Evolutionary conservation across 192 early-diverging fungal species (phyloP).

Genomic region (Kickxella alabastrina): DNA sequence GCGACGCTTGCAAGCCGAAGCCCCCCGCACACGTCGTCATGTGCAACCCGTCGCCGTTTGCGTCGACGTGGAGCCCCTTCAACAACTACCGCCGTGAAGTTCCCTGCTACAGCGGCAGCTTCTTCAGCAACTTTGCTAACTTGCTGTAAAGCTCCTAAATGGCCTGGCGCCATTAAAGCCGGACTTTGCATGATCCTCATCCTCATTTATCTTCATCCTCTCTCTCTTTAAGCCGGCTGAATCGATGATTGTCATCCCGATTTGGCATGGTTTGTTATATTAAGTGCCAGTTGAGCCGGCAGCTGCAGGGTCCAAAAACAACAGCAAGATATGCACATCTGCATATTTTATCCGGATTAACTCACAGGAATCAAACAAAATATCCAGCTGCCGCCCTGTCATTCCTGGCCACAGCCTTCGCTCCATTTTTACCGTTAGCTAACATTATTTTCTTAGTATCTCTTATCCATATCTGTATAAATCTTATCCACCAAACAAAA

Average conservation of each 20-base stretch:
- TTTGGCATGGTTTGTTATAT: too few species aligned
- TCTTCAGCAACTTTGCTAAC: conserved; percentile 47
- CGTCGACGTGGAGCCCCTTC: conserved; percentile 52
- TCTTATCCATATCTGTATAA: not conserved
- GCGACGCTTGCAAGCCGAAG: conserved; percentile 11
- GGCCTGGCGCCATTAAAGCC: too few species aligned
- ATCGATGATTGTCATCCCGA: too few species aligned
- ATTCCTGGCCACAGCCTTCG: too few species aligned
- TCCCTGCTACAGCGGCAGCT: conserved; percentile 43
- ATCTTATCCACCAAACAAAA: not conserved
- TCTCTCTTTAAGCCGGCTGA: too few species aligned
- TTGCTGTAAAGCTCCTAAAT: conserved; percentile 11
- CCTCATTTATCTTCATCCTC: too few species aligned
- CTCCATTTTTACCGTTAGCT: too few species aligned
- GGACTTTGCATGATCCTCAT: too few species aligned
- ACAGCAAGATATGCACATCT: not conserved
- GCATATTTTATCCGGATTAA: too few species aligned
- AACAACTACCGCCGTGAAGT: conserved; percentile 52
- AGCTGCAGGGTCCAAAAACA: not conserved
- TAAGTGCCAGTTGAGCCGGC: not conserved
- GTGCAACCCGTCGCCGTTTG: conserved; percentile 46
- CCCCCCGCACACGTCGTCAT: conserved; percentile 10
- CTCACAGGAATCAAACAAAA: too few species aligned
- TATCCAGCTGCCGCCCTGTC: too few species aligned
- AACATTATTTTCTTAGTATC: not conserved